Percentiles rank a stretch among this genome's conserved stretches.
These are phyloP conservation scores for Elongisporangium prolatum DNA, from an alignment of 352 stramenopile species.

Conservation along the genomic window DNA sequence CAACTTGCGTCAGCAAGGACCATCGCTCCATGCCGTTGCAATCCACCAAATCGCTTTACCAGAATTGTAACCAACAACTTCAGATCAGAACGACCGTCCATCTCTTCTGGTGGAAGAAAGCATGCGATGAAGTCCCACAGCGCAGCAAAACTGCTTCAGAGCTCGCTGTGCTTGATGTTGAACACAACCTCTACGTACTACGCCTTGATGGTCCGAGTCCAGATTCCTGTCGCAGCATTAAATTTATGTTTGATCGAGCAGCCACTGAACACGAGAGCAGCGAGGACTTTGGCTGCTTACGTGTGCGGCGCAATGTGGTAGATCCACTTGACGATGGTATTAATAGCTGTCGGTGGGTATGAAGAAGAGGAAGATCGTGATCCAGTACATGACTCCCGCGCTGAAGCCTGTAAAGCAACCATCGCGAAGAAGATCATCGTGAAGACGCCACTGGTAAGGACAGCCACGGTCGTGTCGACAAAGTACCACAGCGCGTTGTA, in stretches of 20 bases:
- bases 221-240: slow-evolving; percentile 8
- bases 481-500: slow-evolving; percentile 76
- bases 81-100: too few species aligned
- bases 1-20: too few species aligned
- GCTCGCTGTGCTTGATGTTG: slow-evolving; percentile 21
- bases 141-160: slow-evolving; percentile 16
- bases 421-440: slow-evolving; percentile 40
- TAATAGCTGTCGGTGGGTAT: slow-evolving; percentile 24
- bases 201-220: slow-evolving; percentile 20
- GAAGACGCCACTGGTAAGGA: slow-evolving; percentile 34
- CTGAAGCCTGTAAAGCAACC: slow-evolving; percentile 33
- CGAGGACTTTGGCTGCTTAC: slow-evolving; percentile 23
- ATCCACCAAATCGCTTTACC: too few species aligned
- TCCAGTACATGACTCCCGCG: slow-evolving; percentile 32
- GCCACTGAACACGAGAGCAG: slow-evolving; percentile 23
- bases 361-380: slow-evolving; percentile 35
- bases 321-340: slow-evolving; percentile 30
- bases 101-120: slow-evolving; percentile 22
- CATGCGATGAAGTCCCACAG: slow-evolving; percentile 14
- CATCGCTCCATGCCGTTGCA: too few species aligned
- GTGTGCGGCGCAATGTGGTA: slow-evolving; percentile 34
- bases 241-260: slow-evolving; percentile 19
- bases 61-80: too few species aligned
- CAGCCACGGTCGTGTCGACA: slow-evolving; percentile 58
- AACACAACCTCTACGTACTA: slow-evolving; percentile 29